Conservation (phyloP, 2,329 filamentous ascomycete genomes). For the Thermoascus crustaceus region DNA sequence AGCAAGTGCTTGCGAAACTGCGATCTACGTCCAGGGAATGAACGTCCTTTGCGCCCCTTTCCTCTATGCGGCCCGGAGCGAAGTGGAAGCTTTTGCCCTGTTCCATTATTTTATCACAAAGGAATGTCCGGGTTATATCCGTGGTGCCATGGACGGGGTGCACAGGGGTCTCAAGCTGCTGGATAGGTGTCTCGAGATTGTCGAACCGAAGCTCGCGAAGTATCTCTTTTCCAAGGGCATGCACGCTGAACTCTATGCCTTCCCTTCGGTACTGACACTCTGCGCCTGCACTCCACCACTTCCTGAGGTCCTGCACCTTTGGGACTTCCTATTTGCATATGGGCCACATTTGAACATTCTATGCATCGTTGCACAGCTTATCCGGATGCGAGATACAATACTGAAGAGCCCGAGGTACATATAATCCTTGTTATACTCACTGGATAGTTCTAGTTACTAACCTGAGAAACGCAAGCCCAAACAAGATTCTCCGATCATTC, state of each 20-base stretch:
- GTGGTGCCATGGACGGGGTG: conserved; percentile 94
- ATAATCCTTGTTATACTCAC: conserved; percentile 8
- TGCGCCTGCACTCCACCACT: conserved; percentile 93
- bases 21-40: conserved; percentile 97
- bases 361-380: conserved; percentile 90
- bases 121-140: conserved; percentile 88
- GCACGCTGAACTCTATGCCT: conserved; percentile 90
- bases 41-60: conserved; percentile 96
- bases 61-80: conserved; percentile 85
- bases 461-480: conserved; percentile 55
- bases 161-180: conserved; percentile 86
- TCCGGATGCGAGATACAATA: conserved; percentile 77
- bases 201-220: conserved; percentile 77
- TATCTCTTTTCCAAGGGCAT: conserved; percentile 82
- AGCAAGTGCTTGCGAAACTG: conserved; percentile 49
- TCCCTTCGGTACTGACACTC: conserved; percentile 86
- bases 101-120: conserved; percentile 81
- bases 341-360: conserved; percentile 90
- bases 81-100: conserved; percentile 86
- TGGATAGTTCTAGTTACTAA: conserved; percentile 9
- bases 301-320: conserved; percentile 83
- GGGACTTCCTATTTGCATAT: conserved; percentile 97
- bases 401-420: conserved; percentile 72
- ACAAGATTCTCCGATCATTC: conserved; percentile 82
- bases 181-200: conserved; percentile 82